Base-by-base conservation (phyloP, 2,329 filamentous ascomycete species). In the Pezicula rhizophila region DNA sequence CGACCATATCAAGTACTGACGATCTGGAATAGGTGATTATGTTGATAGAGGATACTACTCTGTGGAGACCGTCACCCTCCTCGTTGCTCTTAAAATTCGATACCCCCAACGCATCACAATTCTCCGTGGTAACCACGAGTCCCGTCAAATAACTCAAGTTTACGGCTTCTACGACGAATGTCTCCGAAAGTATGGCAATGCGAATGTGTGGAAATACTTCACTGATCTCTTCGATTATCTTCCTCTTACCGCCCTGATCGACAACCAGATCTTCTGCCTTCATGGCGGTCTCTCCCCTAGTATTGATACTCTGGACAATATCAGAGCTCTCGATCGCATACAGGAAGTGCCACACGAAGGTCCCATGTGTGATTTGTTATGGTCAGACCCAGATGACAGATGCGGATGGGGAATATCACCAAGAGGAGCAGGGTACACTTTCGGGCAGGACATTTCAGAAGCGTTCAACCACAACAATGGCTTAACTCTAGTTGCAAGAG, bases 151-250 rank as follows among this genome's bases (percentile, higher is more conserved):
- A 69, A 99, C 93, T 41, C 92, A 97, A 70, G 93, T 99, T 51
- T 99, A 99, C 68, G 93, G 93, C 54, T 99, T 99, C 75, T 99
- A 99, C 75, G 93, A 97, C 69, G 93, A 99, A 70, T 99, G 93
- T 68, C 82, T 97, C 62, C 88, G 91, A 68, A 99, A 99, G 75
- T 99, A 99, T 68, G 93, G 93, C 69, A 97, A 96, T 66, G 92
- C 93, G 54, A 97, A 96, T 61, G 93, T 99, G 56, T 99, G 93
- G 93, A 96, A 96, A 76, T 96, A 89, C 68, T 99, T 96, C 69
- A 96, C 91, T 66, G 92, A 99, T 70, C 85, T 99, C 47, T 99
- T 99, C 73, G 93, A 99, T 74, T 99, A 93, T 74, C 87, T 99
- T 35, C 92, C 93, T 58, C 82, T 99, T 59, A 96, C 92, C 57